phyloP scores from a whole-genome alignment of 257 asterid genomes.

The Fraxinus excelsior region DNA sequence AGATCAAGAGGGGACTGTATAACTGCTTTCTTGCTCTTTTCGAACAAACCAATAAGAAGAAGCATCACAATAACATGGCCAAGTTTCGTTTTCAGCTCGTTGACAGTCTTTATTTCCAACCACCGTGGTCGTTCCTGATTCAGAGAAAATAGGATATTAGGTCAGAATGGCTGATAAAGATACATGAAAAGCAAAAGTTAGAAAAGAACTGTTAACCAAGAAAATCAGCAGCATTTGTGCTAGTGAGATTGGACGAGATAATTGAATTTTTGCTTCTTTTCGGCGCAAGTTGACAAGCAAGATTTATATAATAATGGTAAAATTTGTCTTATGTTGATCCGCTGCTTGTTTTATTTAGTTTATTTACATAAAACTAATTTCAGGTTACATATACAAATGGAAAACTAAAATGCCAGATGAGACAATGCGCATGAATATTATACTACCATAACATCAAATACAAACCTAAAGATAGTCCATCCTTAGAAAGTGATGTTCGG shows the following conservation, averaged over 20 bases:
- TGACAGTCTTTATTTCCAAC: conserved; percentile 79
- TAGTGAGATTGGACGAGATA: background rate
- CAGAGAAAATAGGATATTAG: background rate
- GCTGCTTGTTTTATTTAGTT: background rate
- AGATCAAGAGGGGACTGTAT: conserved; percentile 76
- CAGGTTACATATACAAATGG: background rate
- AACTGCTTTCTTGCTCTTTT: conserved; percentile 83
- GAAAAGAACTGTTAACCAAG: background rate
- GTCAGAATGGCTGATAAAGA: background rate
- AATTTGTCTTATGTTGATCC: background rate
- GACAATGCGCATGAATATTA: no score
- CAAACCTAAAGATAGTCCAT: background rate
- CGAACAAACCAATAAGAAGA: conserved; percentile 82
- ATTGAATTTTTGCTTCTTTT: background rate
- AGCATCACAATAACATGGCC: conserved; percentile 97
- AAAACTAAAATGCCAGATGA: no score
- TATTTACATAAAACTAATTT: background rate
- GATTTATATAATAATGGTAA: background rate
- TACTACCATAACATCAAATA: background rate
- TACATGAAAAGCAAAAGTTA: background rate
- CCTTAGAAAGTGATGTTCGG: background rate
- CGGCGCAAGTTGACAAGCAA: background rate
- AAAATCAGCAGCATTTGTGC: background rate
- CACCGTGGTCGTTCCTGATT: conserved; percentile 84
- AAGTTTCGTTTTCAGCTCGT: conserved; percentile 80